Conservation (phyloP, 2,329 filamentous ascomycete genomes). For the Rhinocladiella similis region DNA sequence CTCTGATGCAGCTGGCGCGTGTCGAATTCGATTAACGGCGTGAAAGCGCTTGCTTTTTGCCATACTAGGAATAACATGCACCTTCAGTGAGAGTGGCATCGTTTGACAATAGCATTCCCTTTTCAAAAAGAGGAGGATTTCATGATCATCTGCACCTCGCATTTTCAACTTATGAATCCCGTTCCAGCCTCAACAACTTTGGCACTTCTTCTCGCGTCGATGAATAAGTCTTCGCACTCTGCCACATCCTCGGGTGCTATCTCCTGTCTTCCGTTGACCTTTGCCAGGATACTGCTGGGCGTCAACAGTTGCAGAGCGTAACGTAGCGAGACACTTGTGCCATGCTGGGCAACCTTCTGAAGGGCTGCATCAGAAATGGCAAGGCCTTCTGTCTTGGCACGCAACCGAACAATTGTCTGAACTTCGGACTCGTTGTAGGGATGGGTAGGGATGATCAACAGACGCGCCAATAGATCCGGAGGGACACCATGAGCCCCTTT, state of each 20-base stretch:
- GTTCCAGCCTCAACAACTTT: slow-evolving; percentile 66
- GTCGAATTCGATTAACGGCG: too few species aligned
- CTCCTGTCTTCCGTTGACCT: slow-evolving; percentile 74
- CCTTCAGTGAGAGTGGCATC: too few species aligned
- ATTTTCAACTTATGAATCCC: slow-evolving; percentile 61
- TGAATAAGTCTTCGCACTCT: slow-evolving; percentile 81
- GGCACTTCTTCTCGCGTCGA: slow-evolving; percentile 78
- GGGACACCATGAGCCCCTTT: slow-evolving; percentile 91
- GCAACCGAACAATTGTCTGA: slow-evolving; percentile 83
- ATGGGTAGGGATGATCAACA: slow-evolving; percentile 94
- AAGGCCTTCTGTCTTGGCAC: slow-evolving; percentile 78
- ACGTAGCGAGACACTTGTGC: slow-evolving; percentile 82
- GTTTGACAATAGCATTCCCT: too few species aligned
- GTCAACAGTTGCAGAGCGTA: slow-evolving; percentile 92
- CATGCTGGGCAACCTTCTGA: slow-evolving; percentile 82
- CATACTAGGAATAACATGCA: too few species aligned
- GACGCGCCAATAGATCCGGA: slow-evolving; percentile 85
- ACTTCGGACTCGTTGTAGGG: slow-evolving; percentile 88
- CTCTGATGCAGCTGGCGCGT: too few species aligned
- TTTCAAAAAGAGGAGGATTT: too few species aligned
- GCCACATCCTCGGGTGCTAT: slow-evolving; percentile 76
- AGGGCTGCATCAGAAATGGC: slow-evolving; percentile 78
- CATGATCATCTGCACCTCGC: background rate
- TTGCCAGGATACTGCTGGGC: slow-evolving; percentile 85
- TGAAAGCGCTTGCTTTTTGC: too few species aligned